Base-by-base conservation (phyloP, 2,329 filamentous ascomycete genomes). In the Tothia fuscella region DNA sequence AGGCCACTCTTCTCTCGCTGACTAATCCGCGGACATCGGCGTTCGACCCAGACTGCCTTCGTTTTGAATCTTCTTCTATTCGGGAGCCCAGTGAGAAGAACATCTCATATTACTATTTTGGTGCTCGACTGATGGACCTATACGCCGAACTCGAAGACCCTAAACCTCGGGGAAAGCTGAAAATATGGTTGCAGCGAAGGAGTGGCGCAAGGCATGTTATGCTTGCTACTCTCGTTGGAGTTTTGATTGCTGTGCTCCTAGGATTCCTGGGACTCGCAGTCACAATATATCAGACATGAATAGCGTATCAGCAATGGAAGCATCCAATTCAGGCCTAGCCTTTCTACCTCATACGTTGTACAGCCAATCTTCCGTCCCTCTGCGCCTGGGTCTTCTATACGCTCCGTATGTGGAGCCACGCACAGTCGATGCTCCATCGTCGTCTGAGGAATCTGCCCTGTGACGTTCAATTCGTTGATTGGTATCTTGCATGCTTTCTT, bases 261-360 rank as follows among this genome's bases (percentile, higher is more conserved):
- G 55, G 53, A 3, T 32, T 56, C 9, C 25, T 53, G 3, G 43
- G 52, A 12, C 36, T 58, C 24, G 50, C 44, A 7, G 37, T 59
- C 6, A 48, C 51, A n/a, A 38, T 36, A 6, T 54, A 54, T 39
- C 55, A 59, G 43, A 52, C 56, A 24, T 59, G 53, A 52, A 47
- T 59, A 14, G 43, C 48, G 2, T 57, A 54, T 28, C 52, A 57
- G 46, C 50, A 53, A 24, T 58, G 55, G 56, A 51, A 59, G 40
- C 53, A 58, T 45, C 54, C 55, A 16, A 35, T 46, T n/a, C 26
- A 29, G 26, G n/a, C n/a, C n/a, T n/a, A n/a, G n/a, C n/a, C n/a
- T n/a, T n/a, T n/a, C n/a, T n/a, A n/a, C n/a, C n/a, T n/a, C n/a
- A n/a, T n/a, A n/a, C n/a, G n/a, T n/a, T n/a, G n/a, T n/a, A n/a